Percentiles rank a stretch among this genome's conserved stretches.
Conservation (phyloP, 169 alveolate species). For the Plasmodium gaboni region DNA sequence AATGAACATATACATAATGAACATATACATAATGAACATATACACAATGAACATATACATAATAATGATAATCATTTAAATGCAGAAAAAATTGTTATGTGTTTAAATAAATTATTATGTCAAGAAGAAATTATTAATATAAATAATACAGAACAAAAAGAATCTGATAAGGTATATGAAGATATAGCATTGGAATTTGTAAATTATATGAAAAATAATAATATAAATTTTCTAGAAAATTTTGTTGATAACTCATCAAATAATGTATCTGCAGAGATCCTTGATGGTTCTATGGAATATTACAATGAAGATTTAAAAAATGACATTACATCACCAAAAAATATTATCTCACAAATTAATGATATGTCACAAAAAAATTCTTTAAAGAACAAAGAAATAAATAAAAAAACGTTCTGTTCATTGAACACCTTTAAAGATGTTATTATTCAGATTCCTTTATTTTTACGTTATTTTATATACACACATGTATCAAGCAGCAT, state of each 20-base stretch:
- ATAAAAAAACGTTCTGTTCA: neutral
- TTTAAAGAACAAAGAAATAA: too few species aligned
- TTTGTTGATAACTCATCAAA: too few species aligned
- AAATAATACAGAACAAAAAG: neutral
- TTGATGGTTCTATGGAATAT: neutral
- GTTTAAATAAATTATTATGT: too few species aligned
- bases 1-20: too few species aligned
- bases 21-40: too few species aligned
- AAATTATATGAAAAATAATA: conserved; percentile 19
- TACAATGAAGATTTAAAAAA: neutral
- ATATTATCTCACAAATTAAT: neutral
- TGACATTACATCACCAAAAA: neutral
- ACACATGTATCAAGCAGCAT: neutral
- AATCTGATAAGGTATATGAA: neutral
- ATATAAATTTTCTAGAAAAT: neutral
- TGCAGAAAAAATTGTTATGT: too few species aligned
- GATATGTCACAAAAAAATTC: too few species aligned
- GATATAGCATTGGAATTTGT: conserved; percentile 26
- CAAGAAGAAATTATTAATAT: neutral
- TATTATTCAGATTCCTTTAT: neutral
- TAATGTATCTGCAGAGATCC: too few species aligned
- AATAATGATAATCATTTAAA: too few species aligned
- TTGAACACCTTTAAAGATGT: too few species aligned
- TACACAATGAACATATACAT: too few species aligned
- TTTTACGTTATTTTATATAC: neutral